Percentiles rank a stretch among this genome's conserved stretches.
These are phyloP conservation scores for Henckelia pumila DNA, from an alignment of 257 asterid species.

Conservation along the genomic window DNA sequence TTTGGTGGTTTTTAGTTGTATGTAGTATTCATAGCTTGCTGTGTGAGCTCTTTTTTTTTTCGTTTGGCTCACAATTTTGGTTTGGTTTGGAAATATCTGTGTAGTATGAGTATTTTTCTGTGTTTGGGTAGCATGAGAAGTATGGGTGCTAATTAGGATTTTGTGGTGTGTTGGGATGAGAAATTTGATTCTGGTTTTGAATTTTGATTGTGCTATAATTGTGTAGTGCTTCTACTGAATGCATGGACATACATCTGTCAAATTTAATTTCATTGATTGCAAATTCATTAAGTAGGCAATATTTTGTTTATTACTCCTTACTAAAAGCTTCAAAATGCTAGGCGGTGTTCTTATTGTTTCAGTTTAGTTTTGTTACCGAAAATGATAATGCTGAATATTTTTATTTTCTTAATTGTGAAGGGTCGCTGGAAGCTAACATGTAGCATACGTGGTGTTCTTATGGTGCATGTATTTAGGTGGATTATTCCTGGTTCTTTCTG, in stretches of 20 bases:
- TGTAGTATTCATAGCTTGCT: constrained; percentile 2
- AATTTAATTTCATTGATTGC: neutral
- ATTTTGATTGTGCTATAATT: too few species aligned
- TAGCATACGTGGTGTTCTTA: constrained; percentile 83
- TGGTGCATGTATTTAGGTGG: constrained; percentile 98
- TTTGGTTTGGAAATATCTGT: too few species aligned
- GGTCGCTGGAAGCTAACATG: constrained; percentile 97
- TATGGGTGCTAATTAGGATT: neutral
- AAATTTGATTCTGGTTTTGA: too few species aligned
- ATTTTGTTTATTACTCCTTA: neutral
- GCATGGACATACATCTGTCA: neutral
- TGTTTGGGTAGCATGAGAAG: neutral
- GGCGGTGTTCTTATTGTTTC: neutral
- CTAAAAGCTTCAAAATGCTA: neutral
- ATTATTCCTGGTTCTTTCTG: constrained; percentile 24
- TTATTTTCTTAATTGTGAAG: constrained; percentile 39
- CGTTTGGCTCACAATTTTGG: neutral
- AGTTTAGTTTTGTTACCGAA: neutral
- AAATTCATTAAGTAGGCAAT: neutral
- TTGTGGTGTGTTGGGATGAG: too few species aligned
- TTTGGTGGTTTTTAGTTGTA: neutral
- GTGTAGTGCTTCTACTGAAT: too few species aligned
- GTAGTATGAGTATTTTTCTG: neutral
- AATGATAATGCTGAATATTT: constrained; percentile 18
- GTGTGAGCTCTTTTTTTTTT: neutral